Percentiles rank a stretch among this genome's conserved stretches.
These are phyloP conservation scores for Fistulina hepatica DNA, from an alignment of 1,284 basidiomycete species.

Conservation along the genomic window DNA sequence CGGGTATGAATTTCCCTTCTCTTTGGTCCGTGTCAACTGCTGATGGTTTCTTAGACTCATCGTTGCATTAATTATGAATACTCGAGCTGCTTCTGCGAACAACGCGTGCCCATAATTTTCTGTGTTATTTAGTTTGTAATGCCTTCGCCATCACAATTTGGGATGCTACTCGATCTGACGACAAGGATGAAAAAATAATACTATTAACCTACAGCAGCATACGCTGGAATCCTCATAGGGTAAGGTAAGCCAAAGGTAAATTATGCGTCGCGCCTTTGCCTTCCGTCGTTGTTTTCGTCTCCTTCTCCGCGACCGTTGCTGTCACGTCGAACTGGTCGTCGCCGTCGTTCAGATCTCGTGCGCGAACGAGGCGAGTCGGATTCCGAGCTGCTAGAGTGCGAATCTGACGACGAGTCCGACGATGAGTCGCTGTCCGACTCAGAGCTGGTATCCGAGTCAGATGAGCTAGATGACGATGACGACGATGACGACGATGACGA, in stretches of 20 bases:
- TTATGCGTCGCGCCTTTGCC: neutral
- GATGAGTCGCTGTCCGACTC: conserved; percentile 31
- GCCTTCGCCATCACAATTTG: neutral
- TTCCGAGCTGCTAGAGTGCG: conserved; percentile 25
- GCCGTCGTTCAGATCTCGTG: conserved; percentile 35
- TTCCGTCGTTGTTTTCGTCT: neutral
- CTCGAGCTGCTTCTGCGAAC: conserved; percentile 32
- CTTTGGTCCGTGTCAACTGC: conserved; percentile 2
- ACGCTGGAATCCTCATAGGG: conserved; percentile 1
- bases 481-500: too few relatives aligned
- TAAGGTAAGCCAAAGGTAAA: neutral
- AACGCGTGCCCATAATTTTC: conserved; percentile 3
- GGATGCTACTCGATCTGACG: conserved; percentile 8
- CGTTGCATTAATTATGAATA: conserved; percentile 84
- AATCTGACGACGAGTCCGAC: conserved; percentile 26
- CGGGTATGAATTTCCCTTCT: conserved; percentile 38
- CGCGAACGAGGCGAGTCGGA: conserved; percentile 29
- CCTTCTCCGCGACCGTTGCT: conserved; percentile 26
- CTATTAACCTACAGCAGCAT: conserved; percentile 12
- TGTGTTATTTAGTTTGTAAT: conserved; percentile 3
- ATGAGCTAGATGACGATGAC: conserved; percentile 18
- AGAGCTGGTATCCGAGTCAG: conserved; percentile 34
- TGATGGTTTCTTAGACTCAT: conserved; percentile 45
- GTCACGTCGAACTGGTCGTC: conserved; percentile 25
- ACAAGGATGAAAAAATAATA: too few relatives aligned